Base-by-base conservation (phyloP, 208 protist genomes). In the Jaenimonas drosophilae region DNA sequence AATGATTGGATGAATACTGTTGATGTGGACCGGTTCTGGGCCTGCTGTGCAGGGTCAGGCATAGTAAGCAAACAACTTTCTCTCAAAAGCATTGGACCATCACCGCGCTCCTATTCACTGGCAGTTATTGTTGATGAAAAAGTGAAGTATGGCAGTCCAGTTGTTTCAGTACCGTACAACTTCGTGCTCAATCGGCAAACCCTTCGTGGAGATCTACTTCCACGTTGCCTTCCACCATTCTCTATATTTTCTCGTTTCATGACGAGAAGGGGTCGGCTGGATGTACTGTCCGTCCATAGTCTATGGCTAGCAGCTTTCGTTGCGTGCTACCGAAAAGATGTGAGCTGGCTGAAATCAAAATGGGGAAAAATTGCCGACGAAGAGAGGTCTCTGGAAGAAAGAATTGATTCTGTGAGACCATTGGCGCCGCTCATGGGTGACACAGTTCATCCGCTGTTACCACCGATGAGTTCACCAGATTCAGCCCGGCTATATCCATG, bases 141-240 rank as follows among this genome's bases (percentile, higher is more conserved):
- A 0, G 43, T 83, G 16, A 62, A 64, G 30, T 44, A 69, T 39
- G 84, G 84, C 12, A 50, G 59, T 1, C 66, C 75, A 0, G 44
- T 94, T 26, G 57, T 81, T 26, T 70, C 43, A 12, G 76, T 90
- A 9, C 85, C 85, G 4, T 90, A 90, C 60, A 46, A 50, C 23
- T 34, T 55, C n/a, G 63, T 71, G 38, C 44, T 88, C 24, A 90
- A 89, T 26, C 56, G 49, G 11, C 70, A 89, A 51, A 90, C 77
- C 3, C 36, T 87, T 27, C 63, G 70, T 17, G 84, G 84, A 14
- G 70, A 69, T 30, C 41, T 65, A 24, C 36, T 69, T 34, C 71
- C 77, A 1, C 40, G n/a, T 0, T 57, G 54, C 0, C 25, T 88
- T 20, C 80, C 79, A 0, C 51, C 85, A 31, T 49, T 77, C 25